These are phyloP conservation scores for Escovopsis sp. DNA, from an alignment of 2,329 filamentous ascomycete genomes.

Conservation along the genomic window DNA sequence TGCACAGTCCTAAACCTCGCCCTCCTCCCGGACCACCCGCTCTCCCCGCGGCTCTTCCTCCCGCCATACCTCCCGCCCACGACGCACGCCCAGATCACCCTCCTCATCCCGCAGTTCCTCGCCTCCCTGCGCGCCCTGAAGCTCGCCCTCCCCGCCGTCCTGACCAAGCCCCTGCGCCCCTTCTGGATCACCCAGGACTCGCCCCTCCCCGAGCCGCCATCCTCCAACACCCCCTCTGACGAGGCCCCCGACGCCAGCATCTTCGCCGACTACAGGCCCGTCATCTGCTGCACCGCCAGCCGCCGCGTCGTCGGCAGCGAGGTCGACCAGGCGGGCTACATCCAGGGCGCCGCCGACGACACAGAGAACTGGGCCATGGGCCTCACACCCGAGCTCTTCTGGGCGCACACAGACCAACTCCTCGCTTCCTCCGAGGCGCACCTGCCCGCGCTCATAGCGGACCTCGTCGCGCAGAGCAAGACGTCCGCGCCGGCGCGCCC, in stretches of 20 bases:
- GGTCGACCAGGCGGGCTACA: conserved; percentile 50
- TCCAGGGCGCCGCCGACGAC: conserved; percentile 91
- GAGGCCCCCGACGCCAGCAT: conserved; percentile 11
- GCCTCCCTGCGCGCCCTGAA: conserved; percentile 38
- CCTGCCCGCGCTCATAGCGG: conserved; percentile 33
- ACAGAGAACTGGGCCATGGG: conserved; percentile 84
- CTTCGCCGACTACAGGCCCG: conserved; percentile 48
- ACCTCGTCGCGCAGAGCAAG: conserved; percentile 23
- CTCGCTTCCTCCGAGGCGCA: conserved; percentile 52
- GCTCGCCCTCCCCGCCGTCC: conserved; percentile 36
- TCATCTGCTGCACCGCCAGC: conserved; percentile 80
- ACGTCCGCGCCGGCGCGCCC: not conserved
- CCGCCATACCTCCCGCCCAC: conserved; percentile 57
- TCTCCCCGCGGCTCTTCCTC: conserved; percentile 44
- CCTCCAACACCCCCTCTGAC: not conserved
- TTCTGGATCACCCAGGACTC: conserved; percentile 69
- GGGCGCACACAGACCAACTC: conserved; percentile 49
- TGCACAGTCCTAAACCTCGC: conserved; percentile 69
- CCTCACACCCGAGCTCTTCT: conserved; percentile 67
- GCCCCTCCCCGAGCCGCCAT: conserved; percentile 19
- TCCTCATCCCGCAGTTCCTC: conserved; percentile 42
- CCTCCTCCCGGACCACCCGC: conserved; percentile 48
- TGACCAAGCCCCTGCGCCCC: conserved; percentile 60
- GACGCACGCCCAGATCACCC: conserved; percentile 64
- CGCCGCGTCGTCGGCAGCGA: conserved; percentile 55